A percentile compares a stretch with the other conserved stretches of the same genome.
These are phyloP conservation scores for Erythrobasidium yunnanense DNA, from an alignment of 768 basidiomycete species.

Conservation along the genomic window DNA sequence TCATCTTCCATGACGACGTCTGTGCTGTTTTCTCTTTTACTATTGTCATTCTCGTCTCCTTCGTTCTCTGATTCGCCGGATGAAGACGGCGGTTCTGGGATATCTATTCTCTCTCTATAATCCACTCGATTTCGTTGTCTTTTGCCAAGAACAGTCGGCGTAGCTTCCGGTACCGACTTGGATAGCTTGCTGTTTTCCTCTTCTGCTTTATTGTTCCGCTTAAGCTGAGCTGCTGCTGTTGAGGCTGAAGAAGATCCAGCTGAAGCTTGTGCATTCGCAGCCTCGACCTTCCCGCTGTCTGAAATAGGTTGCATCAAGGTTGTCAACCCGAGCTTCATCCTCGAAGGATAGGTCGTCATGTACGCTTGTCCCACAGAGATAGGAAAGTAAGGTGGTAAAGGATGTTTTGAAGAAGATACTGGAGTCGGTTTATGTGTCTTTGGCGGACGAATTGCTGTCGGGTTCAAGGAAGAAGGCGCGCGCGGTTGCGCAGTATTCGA, in stretches of 20 bases:
- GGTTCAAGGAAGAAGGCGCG: neutral
- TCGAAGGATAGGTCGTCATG: constrained; percentile 71
- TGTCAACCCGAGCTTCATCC: constrained; percentile 79
- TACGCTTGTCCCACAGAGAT: constrained; percentile 52
- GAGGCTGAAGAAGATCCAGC: constrained; percentile 31
- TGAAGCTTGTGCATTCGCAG: constrained; percentile 16
- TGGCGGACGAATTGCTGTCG: neutral
- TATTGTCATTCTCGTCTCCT: constrained; percentile 52
- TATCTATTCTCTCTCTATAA: constrained; percentile 63
- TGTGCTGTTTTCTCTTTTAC: constrained; percentile 67
- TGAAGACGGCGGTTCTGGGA: constrained; percentile 4
- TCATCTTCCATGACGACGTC: no score
- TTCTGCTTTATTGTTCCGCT: constrained; percentile 43
- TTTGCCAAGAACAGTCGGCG: constrained; percentile 39
- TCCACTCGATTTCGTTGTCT: constrained; percentile 56
- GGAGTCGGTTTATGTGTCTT: neutral
- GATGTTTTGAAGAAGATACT: neutral
- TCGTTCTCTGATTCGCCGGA: constrained; percentile 54
- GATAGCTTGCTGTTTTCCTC: no score
- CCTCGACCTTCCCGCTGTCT: constrained; percentile 37
- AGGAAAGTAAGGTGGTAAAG: constrained; percentile 23
- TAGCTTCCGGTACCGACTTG: constrained; percentile 42
- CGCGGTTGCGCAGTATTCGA: neutral
- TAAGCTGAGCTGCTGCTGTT: no score
- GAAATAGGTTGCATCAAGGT: constrained; percentile 81